Evolutionary conservation across 192 early-diverging fungal genomes (phyloP).

Genomic region (Hyaloraphidium curvatum): DNA sequence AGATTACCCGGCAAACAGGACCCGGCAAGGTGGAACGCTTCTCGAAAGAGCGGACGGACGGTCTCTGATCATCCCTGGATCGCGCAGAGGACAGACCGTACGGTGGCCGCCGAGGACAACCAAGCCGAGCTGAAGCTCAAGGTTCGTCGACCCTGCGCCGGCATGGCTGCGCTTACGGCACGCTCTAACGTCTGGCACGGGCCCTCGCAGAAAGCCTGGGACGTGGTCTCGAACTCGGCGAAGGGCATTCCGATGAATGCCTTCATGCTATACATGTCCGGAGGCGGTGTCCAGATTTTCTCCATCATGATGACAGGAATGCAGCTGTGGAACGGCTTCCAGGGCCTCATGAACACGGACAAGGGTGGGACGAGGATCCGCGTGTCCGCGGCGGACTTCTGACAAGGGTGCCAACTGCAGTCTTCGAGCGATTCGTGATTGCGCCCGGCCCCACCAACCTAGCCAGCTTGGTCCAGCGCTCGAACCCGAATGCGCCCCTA

Average conservation of each 20-base stretch:
- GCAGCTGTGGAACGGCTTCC: slow-evolving; percentile 73
- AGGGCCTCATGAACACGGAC: slow-evolving; percentile 49
- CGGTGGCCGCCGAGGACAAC: no score
- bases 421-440: slow-evolving; percentile 51
- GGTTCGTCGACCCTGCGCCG: no score
- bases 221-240: no score
- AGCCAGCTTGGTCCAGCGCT: slow-evolving; percentile 12
- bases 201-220: no score
- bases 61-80: no score
- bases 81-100: no score
- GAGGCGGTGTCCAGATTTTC: slow-evolving; percentile 89
- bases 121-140: no score
- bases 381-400: slow-evolving; percentile 7
- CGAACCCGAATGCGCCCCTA: slow-evolving; percentile 25
- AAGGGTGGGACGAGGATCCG: slow-evolving; percentile 26
- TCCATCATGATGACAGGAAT: slow-evolving; percentile 88
- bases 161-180: no score
- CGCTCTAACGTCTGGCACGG: no score
- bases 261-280: slow-evolving; percentile 99
- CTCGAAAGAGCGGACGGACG: no score
- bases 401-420: slow-evolving; percentile 4
- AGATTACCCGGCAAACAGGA: no score
- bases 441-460: slow-evolving; percentile 23
- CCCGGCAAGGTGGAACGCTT: no score
- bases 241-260: slow-evolving; percentile 32